Percentiles rank a stretch among this genome's conserved stretches.
These are phyloP conservation scores for Pichia rugopelliculosa DNA, from an alignment of 805 yeast genomes.

Conservation along the genomic window DNA sequence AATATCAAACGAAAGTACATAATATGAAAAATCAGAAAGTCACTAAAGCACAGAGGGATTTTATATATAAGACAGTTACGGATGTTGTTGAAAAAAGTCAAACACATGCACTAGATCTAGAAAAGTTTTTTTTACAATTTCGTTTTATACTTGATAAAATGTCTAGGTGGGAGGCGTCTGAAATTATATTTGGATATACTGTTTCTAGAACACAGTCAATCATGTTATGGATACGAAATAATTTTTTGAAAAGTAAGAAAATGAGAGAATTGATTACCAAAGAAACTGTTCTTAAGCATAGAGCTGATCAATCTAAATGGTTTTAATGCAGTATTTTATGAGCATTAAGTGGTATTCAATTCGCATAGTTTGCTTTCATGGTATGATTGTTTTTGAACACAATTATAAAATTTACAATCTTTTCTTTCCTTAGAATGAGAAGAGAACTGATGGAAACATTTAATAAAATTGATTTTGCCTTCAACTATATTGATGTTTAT, in stretches of 20 bases:
- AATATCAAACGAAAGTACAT: background rate
- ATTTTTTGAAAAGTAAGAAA: background rate
- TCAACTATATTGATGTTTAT: too few relatives aligned
- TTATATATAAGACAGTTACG: constrained; percentile 12
- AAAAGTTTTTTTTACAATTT: constrained; percentile 9
- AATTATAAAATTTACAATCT: too few relatives aligned
- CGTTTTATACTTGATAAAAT: background rate
- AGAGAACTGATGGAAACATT: too few relatives aligned
- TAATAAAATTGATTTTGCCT: too few relatives aligned
- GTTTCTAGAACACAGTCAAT: background rate
- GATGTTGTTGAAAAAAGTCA: constrained; percentile 16
- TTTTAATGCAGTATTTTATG: background rate
- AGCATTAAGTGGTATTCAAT: too few relatives aligned
- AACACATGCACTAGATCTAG: constrained; percentile 17
- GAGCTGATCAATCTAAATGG: background rate
- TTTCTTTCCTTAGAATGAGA: too few relatives aligned
- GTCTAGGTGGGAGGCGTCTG: background rate
- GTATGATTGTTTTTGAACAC: too few relatives aligned
- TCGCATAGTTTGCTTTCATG: too few relatives aligned
- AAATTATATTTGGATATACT: background rate
- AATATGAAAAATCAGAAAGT: background rate
- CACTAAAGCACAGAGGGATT: background rate
- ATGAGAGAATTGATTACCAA: background rate
- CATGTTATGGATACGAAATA: background rate
- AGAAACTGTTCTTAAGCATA: background rate